Conservation (phyloP, 1,284 basidiomycete species). For the Tilletia caries region DNA sequence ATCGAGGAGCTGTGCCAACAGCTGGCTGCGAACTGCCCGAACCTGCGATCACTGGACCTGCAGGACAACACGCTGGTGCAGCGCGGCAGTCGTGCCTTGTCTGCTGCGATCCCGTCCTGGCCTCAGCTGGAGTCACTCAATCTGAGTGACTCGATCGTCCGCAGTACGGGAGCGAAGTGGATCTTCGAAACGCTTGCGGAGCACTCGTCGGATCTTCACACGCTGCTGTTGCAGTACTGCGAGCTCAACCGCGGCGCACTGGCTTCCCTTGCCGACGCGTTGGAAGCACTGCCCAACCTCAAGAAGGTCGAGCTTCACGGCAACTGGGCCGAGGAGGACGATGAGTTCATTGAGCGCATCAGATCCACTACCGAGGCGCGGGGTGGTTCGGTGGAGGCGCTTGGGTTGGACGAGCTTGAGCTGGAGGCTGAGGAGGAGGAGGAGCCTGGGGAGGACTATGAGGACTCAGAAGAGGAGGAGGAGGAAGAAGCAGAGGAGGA, state of each 20-base stretch:
- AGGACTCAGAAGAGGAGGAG: constrained; percentile 49
- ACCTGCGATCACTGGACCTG: constrained; percentile 76
- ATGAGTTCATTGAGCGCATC: constrained; percentile 46
- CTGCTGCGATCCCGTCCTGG: constrained; percentile 67
- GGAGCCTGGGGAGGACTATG: constrained; percentile 16
- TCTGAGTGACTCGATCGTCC: constrained; percentile 86
- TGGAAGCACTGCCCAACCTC: constrained; percentile 35
- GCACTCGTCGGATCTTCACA: constrained; percentile 40
- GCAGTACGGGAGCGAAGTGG: constrained; percentile 58
- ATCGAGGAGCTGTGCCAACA: constrained; percentile 70
- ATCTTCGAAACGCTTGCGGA: constrained; percentile 38
- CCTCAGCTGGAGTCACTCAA: constrained; percentile 72
- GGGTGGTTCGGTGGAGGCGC: constrained; percentile 40
- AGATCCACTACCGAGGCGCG: constrained; percentile 39
- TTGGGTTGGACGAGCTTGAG: constrained; percentile 45
- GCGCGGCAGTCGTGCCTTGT: constrained; percentile 72
- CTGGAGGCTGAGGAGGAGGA: constrained; percentile 7
- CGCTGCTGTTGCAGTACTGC: constrained; percentile 47
- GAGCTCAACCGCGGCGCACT: constrained; percentile 46
- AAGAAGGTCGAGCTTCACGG: constrained; percentile 49
- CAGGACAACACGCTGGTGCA: constrained; percentile 91
- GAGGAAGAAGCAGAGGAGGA: constrained; percentile 36
- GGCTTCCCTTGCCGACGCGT: constrained; percentile 34
- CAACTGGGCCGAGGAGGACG: constrained; percentile 52
- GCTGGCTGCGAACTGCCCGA: constrained; percentile 69